These are phyloP conservation scores for Diaporthe nobilis DNA, from an alignment of 2,329 filamentous ascomycete species.

Conservation along the genomic window DNA sequence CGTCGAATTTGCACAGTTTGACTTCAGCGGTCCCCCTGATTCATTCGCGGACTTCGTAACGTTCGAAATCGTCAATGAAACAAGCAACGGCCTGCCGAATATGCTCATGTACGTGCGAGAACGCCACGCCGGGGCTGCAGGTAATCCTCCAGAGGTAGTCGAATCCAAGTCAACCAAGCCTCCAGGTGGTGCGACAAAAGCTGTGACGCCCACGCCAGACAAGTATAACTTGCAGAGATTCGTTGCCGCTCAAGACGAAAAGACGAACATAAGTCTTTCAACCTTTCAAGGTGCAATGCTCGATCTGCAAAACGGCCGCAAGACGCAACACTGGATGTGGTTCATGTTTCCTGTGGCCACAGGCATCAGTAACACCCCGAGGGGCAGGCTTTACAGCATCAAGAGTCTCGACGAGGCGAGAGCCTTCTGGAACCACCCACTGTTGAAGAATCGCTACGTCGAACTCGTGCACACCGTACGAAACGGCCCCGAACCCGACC, in stretches of 20 bases:
- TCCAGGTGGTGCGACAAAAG: neutral
- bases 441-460: neutral
- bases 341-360: neutral
- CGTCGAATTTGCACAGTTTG: neutral
- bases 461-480: neutral
- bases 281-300: no score
- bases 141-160: neutral
- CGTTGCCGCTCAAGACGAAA: neutral
- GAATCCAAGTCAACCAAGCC: neutral
- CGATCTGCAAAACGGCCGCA: neutral
- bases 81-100: neutral
- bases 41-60: neutral
- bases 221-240: neutral
- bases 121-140: neutral
- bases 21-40: neutral
- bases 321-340: conserved; percentile 1
- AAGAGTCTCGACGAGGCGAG: neutral
- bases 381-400: neutral
- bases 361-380: no score
- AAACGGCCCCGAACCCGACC: neutral
- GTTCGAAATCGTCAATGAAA: neutral
- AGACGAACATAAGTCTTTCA: neutral
- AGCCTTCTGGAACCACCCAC: neutral
- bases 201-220: neutral
- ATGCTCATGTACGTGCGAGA: conserved; percentile 15